These are phyloP conservation scores for Picea sitchensis DNA, from an alignment of 75 land plant species.

Conservation along the genomic window DNA sequence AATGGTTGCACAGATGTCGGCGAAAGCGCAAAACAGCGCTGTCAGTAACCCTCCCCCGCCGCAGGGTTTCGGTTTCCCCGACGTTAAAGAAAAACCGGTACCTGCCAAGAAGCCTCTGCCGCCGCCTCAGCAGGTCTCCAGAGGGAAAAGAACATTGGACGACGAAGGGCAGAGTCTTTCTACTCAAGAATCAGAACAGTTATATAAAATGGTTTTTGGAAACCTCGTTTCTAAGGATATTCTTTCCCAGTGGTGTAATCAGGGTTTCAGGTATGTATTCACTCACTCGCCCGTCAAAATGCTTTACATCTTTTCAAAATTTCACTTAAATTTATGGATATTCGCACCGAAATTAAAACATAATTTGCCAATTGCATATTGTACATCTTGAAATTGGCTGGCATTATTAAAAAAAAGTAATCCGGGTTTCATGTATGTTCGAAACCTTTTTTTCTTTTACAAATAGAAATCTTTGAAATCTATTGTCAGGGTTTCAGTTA, in stretches of 20 bases:
- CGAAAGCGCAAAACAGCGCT: constrained; percentile 9
- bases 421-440: too few species aligned
- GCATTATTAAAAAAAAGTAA: too few species aligned
- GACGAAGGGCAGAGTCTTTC: constrained; percentile 44
- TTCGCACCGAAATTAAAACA: too few species aligned
- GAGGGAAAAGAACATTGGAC: constrained; percentile 21
- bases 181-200: constrained; percentile 41
- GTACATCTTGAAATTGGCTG: too few species aligned
- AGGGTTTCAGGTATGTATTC: constrained; percentile 77
- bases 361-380: too few species aligned
- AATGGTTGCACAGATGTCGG: constrained; percentile 22
- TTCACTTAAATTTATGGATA: too few species aligned
- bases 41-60: background rate
- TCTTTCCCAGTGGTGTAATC: constrained; percentile 93
- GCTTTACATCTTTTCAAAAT: too few species aligned
- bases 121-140: background rate
- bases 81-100: background rate
- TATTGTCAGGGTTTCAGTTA: too few species aligned
- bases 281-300: too few species aligned
- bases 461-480: too few species aligned
- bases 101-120: background rate
- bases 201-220: constrained; percentile 85
- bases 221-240: constrained; percentile 54
- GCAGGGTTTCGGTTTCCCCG: background rate
- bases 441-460: too few species aligned